Evolutionary conservation across 768 basidiomycete species (phyloP).

Genomic region (Xerocomus brunneocitrinus): DNA sequence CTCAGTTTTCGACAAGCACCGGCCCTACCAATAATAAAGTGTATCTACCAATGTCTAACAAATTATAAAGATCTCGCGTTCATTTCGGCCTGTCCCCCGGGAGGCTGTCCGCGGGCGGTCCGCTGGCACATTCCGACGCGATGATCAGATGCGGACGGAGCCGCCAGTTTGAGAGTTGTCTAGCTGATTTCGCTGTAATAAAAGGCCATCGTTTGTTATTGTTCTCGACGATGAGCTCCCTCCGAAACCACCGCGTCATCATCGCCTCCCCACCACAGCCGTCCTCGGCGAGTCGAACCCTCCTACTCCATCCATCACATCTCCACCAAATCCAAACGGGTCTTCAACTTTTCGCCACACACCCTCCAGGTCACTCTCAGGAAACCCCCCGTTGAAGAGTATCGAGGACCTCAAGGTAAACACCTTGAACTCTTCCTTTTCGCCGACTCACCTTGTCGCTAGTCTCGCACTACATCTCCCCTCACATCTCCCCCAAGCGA

Average conservation of each 20-base stretch:
- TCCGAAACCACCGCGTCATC: constrained; percentile 68
- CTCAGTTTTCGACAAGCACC: too few relatives aligned
- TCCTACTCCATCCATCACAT: constrained; percentile 41
- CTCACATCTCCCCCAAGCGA: constrained; percentile 45
- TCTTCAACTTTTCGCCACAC: constrained; percentile 14
- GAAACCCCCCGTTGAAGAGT: constrained; percentile 46
- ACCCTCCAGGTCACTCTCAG: constrained; percentile 18
- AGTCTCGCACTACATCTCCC: constrained; percentile 41
- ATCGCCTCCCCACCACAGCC: constrained; percentile 75
- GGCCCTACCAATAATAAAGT: too few relatives aligned
- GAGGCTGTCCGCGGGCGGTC: too few relatives aligned
- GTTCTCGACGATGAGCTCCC: constrained; percentile 50
- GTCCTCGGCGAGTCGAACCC: constrained; percentile 53
- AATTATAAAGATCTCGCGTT: too few relatives aligned
- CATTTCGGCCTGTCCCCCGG: too few relatives aligned
- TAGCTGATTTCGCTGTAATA: background rate
- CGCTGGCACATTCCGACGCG: too few relatives aligned
- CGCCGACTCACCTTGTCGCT: background rate
- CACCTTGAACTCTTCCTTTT: background rate
- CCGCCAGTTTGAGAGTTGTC: background rate
- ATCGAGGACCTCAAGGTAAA: constrained; percentile 75
- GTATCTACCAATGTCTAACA: too few relatives aligned
- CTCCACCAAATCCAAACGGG: background rate
- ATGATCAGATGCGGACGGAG: too few relatives aligned
- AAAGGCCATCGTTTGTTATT: background rate